A percentile compares a stretch with the other conserved stretches of the same genome.
Evolutionary conservation across 2,329 filamentous ascomycete genomes (phyloP).

Genomic region (Verticillium longisporum): DNA sequence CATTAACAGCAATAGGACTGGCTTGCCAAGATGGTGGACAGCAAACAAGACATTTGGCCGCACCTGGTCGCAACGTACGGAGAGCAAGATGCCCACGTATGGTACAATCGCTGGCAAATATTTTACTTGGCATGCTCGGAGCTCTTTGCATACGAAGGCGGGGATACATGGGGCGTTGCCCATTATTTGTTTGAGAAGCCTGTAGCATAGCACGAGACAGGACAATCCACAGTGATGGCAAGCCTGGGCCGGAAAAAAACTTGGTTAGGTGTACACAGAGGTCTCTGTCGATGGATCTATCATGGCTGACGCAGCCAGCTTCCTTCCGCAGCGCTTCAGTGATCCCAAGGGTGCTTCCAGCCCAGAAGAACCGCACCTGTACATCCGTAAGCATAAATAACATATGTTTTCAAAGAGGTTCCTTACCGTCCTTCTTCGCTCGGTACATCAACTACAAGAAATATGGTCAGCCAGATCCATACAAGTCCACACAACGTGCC

Average conservation of each 20-base stretch:
- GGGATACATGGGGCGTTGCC: slow-evolving; percentile 61
- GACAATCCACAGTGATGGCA: background rate
- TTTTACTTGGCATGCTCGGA: slow-evolving; percentile 68
- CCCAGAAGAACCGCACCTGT: slow-evolving; percentile 72
- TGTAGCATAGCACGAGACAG: slow-evolving; percentile 2
- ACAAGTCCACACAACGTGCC: background rate
- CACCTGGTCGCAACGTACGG: slow-evolving; percentile 60
- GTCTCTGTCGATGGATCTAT: background rate
- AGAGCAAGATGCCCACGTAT: slow-evolving; percentile 48
- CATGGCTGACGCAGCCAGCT: background rate
- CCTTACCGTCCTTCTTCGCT: slow-evolving; percentile 83
- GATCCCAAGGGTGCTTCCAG: slow-evolving; percentile 96
- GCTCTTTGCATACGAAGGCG: slow-evolving; percentile 58
- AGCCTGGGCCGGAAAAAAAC: background rate
- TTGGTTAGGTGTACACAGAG: background rate
- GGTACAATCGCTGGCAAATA: slow-evolving; percentile 66
- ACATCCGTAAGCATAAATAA: background rate
- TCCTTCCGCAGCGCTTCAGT: slow-evolving; percentile 46
- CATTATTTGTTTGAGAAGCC: slow-evolving; percentile 62
- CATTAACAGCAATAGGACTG: slow-evolving; percentile 38
- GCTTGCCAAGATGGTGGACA: slow-evolving; percentile 52
- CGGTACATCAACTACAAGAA: slow-evolving; percentile 77
- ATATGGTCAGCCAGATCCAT: slow-evolving; percentile 8
- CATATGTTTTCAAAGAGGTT: background rate
- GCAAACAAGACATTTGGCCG: slow-evolving; percentile 56